phyloP scores from a whole-genome alignment of 352 stramenopile genomes.

The Pythium biforme region DNA sequence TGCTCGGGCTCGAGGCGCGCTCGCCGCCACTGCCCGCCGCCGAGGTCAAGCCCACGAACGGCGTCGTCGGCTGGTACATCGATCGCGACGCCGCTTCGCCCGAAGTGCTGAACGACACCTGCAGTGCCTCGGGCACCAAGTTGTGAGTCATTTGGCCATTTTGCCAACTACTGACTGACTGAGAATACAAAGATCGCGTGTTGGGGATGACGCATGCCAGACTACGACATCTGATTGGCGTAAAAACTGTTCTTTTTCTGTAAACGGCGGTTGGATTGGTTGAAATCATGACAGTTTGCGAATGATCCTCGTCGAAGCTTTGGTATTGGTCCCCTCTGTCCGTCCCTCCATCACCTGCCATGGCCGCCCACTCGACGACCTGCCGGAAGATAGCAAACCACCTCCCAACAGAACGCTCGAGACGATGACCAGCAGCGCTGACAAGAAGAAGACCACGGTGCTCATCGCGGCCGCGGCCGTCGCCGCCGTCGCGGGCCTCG shows the following conservation, averaged over 20 bases:
- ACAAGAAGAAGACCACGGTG: constrained; percentile 62
- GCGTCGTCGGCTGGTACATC: constrained; percentile 85
- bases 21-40: constrained; percentile 64
- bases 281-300: neutral
- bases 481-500: constrained; percentile 46
- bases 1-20: constrained; percentile 65
- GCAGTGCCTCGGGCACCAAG: constrained; percentile 10
- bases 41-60: constrained; percentile 64
- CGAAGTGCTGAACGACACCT: constrained; percentile 15
- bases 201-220: neutral
- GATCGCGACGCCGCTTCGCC: constrained; percentile 64
- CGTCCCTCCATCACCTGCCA: too few relatives aligned
- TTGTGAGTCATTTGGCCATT: neutral
- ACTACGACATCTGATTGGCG: constrained; percentile 22
- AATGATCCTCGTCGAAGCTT: neutral
- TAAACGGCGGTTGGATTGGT: constrained; percentile 12
- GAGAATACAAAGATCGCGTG: neutral
- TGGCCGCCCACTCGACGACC: too few relatives aligned
- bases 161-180: neutral
- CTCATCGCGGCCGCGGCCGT: constrained; percentile 52
- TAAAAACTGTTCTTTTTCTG: constrained; percentile 14
- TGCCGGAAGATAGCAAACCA: neutral
- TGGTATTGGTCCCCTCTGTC: too few relatives aligned
- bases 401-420: neutral
- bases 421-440: constrained; percentile 11